Percentiles rank a stretch among this genome's conserved stretches.
Evolutionary conservation across 169 alveolate genomes (phyloP).

Genomic region (Perkinsus marinus): DNA sequence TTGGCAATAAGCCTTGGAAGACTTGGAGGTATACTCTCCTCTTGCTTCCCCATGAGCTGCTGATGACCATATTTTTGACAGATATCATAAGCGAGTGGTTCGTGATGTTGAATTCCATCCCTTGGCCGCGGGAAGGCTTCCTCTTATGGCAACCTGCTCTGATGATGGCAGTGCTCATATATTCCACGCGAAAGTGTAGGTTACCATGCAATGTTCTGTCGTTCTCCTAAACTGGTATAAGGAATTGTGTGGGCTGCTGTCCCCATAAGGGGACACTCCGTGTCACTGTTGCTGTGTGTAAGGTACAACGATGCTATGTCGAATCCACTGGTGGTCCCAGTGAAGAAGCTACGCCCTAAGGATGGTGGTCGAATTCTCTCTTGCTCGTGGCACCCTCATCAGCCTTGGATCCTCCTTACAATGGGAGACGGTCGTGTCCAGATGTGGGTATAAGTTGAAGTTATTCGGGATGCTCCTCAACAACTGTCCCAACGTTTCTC

Average conservation of each 20-base stretch:
- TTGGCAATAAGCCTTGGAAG: neutral
- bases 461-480: neutral
- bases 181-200: neutral
- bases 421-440: neutral
- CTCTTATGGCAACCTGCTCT: neutral
- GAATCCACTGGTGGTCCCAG: neutral
- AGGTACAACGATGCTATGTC: neutral
- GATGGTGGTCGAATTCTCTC: neutral
- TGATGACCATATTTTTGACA: neutral
- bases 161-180: neutral
- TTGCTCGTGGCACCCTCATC: neutral
- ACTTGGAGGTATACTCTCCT: neutral
- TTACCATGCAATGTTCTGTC: no score
- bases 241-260: no score
- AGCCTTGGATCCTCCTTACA: neutral
- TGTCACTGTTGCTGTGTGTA: neutral
- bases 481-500: neutral
- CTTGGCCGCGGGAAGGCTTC: neutral
- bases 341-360: neutral
- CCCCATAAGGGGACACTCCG: no score
- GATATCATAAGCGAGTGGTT: neutral
- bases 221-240: neutral
- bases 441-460: neutral
- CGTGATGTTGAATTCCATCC: neutral
- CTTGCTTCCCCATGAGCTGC: no score